phyloP scores from a whole-genome alignment of 2,329 filamentous ascomycete genomes.

The Neofusicoccum kwambonambiense region DNA sequence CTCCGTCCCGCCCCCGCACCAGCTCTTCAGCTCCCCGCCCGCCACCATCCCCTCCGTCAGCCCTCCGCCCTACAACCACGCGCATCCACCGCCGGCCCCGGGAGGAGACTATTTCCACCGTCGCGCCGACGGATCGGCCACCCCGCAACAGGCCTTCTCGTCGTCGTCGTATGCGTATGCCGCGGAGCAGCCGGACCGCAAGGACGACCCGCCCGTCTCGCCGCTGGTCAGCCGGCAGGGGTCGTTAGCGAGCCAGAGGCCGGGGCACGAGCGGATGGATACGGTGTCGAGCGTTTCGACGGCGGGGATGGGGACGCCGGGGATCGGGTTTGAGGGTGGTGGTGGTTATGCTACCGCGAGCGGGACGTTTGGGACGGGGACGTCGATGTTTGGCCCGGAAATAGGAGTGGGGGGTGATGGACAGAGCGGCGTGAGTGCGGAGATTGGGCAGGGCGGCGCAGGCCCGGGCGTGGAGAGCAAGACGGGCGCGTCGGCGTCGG shows the following conservation, averaged over 20 bases:
- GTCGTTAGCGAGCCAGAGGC: background rate
- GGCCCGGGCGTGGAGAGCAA: background rate
- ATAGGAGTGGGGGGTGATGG: too few relatives aligned
- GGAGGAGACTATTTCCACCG: background rate
- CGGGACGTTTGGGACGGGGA: background rate
- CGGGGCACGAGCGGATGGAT: background rate
- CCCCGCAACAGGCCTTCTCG: background rate
- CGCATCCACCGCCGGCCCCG: background rate
- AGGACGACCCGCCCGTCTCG: constrained; percentile 1
- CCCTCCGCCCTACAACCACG: background rate
- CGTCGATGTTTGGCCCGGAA: background rate
- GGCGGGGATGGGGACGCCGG: background rate
- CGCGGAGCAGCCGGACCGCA: background rate
- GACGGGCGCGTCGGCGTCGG: constrained; percentile 21
- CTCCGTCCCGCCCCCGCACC: background rate
- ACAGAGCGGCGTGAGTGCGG: too few relatives aligned
- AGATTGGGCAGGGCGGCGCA: background rate
- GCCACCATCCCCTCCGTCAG: background rate
- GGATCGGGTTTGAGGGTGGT: too few relatives aligned
- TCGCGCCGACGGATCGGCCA: background rate
- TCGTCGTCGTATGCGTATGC: too few relatives aligned
- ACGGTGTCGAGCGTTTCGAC: constrained; percentile 1
- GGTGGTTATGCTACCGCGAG: too few relatives aligned
- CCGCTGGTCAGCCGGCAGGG: background rate
- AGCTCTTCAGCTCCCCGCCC: background rate